Evolutionary conservation across 1,284 basidiomycete species (phyloP), one percentile per base, ranked within the genome.

Genomic region (Naganishia albida): DNA sequence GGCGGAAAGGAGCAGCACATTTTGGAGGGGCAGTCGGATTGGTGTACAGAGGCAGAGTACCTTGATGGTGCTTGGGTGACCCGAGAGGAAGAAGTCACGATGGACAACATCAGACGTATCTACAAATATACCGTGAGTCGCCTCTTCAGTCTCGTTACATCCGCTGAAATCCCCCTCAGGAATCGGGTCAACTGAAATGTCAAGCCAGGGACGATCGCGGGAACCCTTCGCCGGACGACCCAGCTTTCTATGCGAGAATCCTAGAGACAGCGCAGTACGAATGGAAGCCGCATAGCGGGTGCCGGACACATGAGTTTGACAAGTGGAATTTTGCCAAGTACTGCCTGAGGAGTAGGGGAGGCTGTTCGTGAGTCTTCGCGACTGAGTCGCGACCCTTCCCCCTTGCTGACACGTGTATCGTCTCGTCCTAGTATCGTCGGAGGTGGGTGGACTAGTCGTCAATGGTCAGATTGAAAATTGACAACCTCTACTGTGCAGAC

Each of bases 31-130:
- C 18, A 46, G 18, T 16, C 13, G 28, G 42, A 57, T 34, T 57
- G 55, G 55, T 63, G 62, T 46, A 52, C 60, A 10, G 60, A 63
- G 26, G 42, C 48, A 12, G 62, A 63, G 26, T 63, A 63, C 43
- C 26, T 54, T 1, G 62, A 63, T 25, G 62, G 62, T 3, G 12
- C 3, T 18, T 63, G 62, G 62, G 26, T 53, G 15, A n/a, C 34
- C 7, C 7, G 62, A 23, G 40, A 63, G 2, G 43, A 39, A 25
- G 20, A 25, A 18, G 30, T 63, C 18, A 53, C 39, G 42, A 15
- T 53, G n/a, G 50, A 53, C 4, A 53, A 53, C 13, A 53, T 63
- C 18, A 46, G 43, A 18, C 15, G 26, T 25, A 43, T 38, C 23
- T 63, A 43, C 50, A 34, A 53, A 43, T 63, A 44, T 30, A 25